Evolutionary conservation across 73 alveolate genomes (phyloP), one percentile per base, ranked within the genome.

Genomic region (Breviolum minutum): DNA sequence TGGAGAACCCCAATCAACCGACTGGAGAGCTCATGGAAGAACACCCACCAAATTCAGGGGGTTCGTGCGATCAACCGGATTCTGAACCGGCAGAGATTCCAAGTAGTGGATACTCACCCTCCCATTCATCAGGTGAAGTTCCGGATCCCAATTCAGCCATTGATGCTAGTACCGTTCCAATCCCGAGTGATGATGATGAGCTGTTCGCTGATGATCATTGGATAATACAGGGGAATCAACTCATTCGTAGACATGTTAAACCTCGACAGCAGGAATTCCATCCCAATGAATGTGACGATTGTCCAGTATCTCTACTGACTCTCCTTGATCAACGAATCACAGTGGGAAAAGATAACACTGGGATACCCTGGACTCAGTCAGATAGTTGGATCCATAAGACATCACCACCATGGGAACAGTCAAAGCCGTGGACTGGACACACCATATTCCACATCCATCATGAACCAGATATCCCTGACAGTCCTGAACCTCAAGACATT

Each of bases 101-200:
- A 0, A 12, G 76, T 7, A 12, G 61, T 6, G 60, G 32, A 60
- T 54, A 54, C 60, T 24, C 62, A 7, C 92, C 71, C 0, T n/a
- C 92, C 5, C 27, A 48, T 2, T 73, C 91, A 17, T 8, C 24
- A n/a, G 61, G 91, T 30, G 74, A 32, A 9, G 7, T 8, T 74
- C 11, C 88, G 9, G 62, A 2, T 5, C 74, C 60, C 6, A 54
- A 6, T 19, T 32, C 19, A 10, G 62, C 0, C 8, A 13, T 14
- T 0, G 76, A 83, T 61, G 76, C 92, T 19, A 54, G 8, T 3
- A 22, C 27, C 8, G 29, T 83, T 11, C 92, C 92, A 0, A 22
- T 83, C 0, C 92, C 92, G 26, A 26, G 60, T 62, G 92, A 60
- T 6, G 92, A 54, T 83, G 92, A 83, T 62, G 92, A 83, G 14